A percentile compares a stretch with the other conserved stretches of the same genome.
These are phyloP conservation scores for Aspergillus neotritici DNA, from an alignment of 2,329 filamentous ascomycete species.

Conservation along the genomic window DNA sequence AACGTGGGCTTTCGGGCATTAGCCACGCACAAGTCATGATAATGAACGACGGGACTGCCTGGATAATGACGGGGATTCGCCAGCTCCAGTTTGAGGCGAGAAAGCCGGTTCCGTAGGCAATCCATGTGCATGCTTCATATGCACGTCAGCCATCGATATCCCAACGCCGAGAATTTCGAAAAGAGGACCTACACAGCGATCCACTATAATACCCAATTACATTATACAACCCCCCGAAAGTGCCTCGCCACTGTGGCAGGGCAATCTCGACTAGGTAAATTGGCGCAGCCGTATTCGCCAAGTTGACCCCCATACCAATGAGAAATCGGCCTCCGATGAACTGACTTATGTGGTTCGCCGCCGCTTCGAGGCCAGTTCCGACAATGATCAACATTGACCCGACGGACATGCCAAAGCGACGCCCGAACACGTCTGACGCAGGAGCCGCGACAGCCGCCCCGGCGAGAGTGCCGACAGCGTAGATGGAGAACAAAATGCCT, in stretches of 20 bases:
- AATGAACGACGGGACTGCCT: slow-evolving; percentile 42
- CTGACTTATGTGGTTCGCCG: slow-evolving; percentile 16
- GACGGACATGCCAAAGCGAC: slow-evolving; percentile 41
- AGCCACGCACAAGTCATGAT: slow-evolving; percentile 49
- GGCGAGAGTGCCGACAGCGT: slow-evolving; percentile 38
- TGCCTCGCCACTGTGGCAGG: slow-evolving; percentile 24
- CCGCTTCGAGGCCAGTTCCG: slow-evolving; percentile 20
- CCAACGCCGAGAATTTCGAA: neutral
- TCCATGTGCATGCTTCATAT: slow-evolving; percentile 9
- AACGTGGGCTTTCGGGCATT: slow-evolving; percentile 58
- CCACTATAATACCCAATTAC: slow-evolving; percentile 14
- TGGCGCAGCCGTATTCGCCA: slow-evolving; percentile 27
- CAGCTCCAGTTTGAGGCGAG: slow-evolving; percentile 40
- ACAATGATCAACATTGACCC: slow-evolving; percentile 29
- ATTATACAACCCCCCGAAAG: slow-evolving; percentile 28
- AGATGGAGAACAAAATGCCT: slow-evolving; percentile 44
- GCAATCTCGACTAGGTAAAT: slow-evolving; percentile 27
- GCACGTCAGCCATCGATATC: no score
- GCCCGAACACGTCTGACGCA: slow-evolving; percentile 42
- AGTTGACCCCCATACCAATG: slow-evolving; percentile 34
- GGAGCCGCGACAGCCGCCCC: slow-evolving; percentile 41
- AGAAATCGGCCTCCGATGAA: slow-evolving; percentile 27
- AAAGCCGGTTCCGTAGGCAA: slow-evolving; percentile 21
- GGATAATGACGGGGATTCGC: slow-evolving; percentile 55
- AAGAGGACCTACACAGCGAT: slow-evolving; percentile 3